Base-by-base conservation (phyloP, 768 basidiomycete species). In the Lactarius akahatsu region DNA sequence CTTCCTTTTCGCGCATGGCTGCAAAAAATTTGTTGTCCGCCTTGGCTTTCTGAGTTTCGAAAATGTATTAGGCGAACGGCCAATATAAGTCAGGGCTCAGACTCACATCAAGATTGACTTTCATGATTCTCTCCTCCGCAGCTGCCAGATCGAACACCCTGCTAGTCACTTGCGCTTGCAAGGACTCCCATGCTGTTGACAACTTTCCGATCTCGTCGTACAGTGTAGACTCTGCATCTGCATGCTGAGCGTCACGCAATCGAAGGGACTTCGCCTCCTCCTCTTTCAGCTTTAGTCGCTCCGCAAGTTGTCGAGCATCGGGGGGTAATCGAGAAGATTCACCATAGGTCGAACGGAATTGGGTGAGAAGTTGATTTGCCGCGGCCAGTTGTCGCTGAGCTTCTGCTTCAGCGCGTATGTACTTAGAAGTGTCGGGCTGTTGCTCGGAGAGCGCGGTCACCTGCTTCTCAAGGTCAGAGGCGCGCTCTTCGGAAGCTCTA, bases 21-120 rank as follows among this genome's bases (percentile, higher is more conserved):
- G 91, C 85, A 73, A 88, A 98, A 74, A 86, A 98, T 76, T 96
- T 98, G 80, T 95, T 96, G 66, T 98, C 96, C 18, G 91, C 87
- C 78, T 96, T 98, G 10, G 94, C 92, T 89, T 92, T 93, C 94
- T 98, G 77, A 41, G 61, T 41, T 16, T 61, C 52, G 64, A 50
- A 52, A 41, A 65, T 52, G 68, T 8, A 41, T 20, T 20, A 64
- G 28, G 15, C 38, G 15, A 40, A 16, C 41, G 26, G 16, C 62
- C 47, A 15, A 26, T 3, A 3, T 41, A 58, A 23, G 32, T 30
- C 15, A 62, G 26, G 4, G 23, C 47, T 11, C 20, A 26, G 38
- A 79, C 84, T 61, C 60, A 93, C 95, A 76, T 96, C 95, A 28
- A 86, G 81, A 20, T 78, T 78, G 50, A 80, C 77, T 72, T 88